Evolutionary conservation across 2,329 filamentous ascomycete species (phyloP).

Genomic region (Plenodomus tracheiphilus): DNA sequence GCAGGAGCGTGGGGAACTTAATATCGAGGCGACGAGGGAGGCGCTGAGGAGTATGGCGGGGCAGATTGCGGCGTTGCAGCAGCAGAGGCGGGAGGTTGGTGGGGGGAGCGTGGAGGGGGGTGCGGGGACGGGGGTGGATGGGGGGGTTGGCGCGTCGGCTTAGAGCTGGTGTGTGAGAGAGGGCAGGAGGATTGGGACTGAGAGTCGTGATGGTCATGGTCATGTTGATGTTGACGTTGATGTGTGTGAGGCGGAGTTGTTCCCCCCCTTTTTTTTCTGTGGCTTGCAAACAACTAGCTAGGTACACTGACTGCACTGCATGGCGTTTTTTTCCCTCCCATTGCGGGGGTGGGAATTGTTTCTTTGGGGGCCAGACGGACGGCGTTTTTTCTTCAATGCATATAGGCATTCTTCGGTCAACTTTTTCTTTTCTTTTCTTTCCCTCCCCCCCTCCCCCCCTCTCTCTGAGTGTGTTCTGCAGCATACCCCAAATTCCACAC

Average conservation of each 20-base stretch:
- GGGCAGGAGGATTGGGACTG: not conserved
- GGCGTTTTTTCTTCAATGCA: not conserved
- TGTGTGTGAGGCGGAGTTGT: too few relatives aligned
- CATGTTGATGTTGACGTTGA: not conserved
- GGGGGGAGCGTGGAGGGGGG: not conserved
- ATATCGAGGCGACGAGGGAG: conserved; percentile 38
- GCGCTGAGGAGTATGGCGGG: conserved; percentile 37
- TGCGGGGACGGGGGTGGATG: not conserved
- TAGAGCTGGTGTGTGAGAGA: too few relatives aligned
- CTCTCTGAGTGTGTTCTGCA: too few relatives aligned
- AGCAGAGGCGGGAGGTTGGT: not conserved
- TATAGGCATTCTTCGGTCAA: not conserved
- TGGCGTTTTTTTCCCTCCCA: conserved; percentile 6
- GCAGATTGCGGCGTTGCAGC: conserved; percentile 30
- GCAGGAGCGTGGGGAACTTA: conserved; percentile 61
- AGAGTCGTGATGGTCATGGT: not conserved
- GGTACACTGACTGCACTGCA: conserved; percentile 8
- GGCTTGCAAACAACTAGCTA: too few relatives aligned
- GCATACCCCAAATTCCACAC: too few relatives aligned
- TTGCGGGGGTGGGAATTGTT: too few relatives aligned
- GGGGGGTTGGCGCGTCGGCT: too few relatives aligned
- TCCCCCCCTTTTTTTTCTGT: too few relatives aligned
- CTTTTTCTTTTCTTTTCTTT: too few relatives aligned
- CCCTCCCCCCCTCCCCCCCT: too few relatives aligned
- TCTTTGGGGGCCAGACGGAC: not conserved